Percentiles rank a stretch among this genome's conserved stretches.
phyloP scores from a whole-genome alignment of 2,329 filamentous ascomycete genomes.

The Aspergillus costaricaensis region DNA sequence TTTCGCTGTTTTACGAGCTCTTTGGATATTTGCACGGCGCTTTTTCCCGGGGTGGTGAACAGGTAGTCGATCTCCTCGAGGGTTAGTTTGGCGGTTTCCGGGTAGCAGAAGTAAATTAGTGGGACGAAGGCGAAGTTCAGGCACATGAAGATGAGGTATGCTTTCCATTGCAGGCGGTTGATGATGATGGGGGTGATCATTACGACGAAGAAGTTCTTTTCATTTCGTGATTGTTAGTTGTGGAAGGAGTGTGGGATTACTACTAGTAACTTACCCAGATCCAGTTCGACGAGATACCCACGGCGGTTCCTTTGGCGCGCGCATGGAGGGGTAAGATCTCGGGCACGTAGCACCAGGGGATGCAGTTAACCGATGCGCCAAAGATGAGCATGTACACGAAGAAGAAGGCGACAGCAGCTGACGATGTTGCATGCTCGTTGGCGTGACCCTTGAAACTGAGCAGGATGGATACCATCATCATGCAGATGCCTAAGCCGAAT shows the following conservation, averaged over 20 bases:
- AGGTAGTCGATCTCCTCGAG: constrained; percentile 49
- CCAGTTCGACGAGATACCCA: constrained; percentile 46
- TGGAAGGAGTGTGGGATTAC: not conserved
- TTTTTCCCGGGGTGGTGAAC: constrained; percentile 29
- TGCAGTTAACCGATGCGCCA: constrained; percentile 49
- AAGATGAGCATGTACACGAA: constrained; percentile 49
- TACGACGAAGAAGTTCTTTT: constrained; percentile 47
- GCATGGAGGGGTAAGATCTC: constrained; percentile 55
- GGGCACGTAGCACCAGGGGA: constrained; percentile 54
- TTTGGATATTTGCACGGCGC: constrained; percentile 21
- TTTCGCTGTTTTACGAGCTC: constrained; percentile 21
- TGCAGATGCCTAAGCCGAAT: constrained; percentile 38
- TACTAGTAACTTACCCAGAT: constrained; percentile 34
- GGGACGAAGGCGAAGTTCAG: constrained; percentile 38
- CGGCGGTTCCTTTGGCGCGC: constrained; percentile 51
- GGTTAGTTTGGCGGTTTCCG: constrained; percentile 45
- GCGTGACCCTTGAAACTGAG: constrained; percentile 46
- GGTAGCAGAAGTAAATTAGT: constrained; percentile 49
- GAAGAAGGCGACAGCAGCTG: constrained; percentile 53
- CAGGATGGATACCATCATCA: constrained; percentile 38
- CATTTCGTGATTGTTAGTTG: not conserved
- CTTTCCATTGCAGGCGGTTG: constrained; percentile 37
- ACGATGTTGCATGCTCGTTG: constrained; percentile 40
- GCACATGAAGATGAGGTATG: constrained; percentile 41
- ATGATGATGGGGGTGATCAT: constrained; percentile 40